Percentiles rank a stretch among this genome's conserved stretches.
Evolutionary conservation across 2,329 filamentous ascomycete genomes (phyloP).

Genomic region (Juglanconis sp.): DNA sequence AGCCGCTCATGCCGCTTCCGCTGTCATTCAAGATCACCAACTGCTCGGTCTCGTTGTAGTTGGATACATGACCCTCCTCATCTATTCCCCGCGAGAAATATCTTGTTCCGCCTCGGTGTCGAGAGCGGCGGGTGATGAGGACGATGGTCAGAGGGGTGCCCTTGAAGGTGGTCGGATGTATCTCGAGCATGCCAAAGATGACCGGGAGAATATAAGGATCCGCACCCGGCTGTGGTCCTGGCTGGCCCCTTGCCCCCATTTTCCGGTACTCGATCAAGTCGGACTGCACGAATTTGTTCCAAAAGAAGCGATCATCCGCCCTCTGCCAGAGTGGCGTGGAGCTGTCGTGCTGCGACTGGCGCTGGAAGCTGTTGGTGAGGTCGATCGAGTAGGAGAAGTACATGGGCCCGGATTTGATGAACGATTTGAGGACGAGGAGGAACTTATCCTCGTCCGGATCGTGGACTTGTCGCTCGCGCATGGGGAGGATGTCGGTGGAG

Average conservation of each 20-base stretch:
- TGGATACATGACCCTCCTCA: slow-evolving; percentile 91
- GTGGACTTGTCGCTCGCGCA: slow-evolving; percentile 86
- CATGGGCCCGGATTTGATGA: slow-evolving; percentile 82
- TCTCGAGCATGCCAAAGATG: slow-evolving; percentile 94
- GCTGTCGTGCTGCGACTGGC: slow-evolving; percentile 74
- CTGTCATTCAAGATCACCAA: slow-evolving; percentile 84
- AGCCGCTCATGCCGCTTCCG: slow-evolving; percentile 71
- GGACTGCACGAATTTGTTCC: slow-evolving; percentile 90
- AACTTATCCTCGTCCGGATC: slow-evolving; percentile 95
- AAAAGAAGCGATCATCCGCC: slow-evolving; percentile 97
- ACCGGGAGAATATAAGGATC: slow-evolving; percentile 94
- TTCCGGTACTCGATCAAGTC: slow-evolving; percentile 87
- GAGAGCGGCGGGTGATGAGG: slow-evolving; percentile 83
- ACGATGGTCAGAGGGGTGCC: slow-evolving; percentile 78
- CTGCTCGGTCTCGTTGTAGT: slow-evolving; percentile 98
- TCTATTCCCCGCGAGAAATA: slow-evolving; percentile 95
- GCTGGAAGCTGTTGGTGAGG: slow-evolving; percentile 94
- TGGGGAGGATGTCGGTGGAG: slow-evolving; percentile 86
- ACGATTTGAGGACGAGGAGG: slow-evolving; percentile 73
- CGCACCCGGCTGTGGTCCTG: slow-evolving; percentile 68
- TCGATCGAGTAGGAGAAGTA: slow-evolving; percentile 98
- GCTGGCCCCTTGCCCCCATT: slow-evolving; percentile 57
- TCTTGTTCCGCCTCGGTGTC: slow-evolving; percentile 84
- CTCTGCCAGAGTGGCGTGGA: slow-evolving; percentile 81
- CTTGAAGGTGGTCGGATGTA: slow-evolving; percentile 82